phyloP scores from a whole-genome alignment of 2,329 filamentous ascomycete genomes.

The Tolypocladium ophioglossoides region DNA sequence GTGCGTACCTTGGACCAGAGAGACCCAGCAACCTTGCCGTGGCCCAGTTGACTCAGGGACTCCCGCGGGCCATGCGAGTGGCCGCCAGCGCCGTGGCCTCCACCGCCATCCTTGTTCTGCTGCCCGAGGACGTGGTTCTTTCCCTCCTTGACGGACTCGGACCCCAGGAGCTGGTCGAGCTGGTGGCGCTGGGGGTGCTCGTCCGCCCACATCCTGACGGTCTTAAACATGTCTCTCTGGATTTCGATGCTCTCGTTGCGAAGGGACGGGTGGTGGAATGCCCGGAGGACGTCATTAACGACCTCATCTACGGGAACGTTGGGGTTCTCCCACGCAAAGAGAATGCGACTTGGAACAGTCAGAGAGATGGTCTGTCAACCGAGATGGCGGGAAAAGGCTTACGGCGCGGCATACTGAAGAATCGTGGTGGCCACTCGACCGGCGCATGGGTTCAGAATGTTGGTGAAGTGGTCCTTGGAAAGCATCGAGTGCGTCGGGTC shows the following conservation, averaged over 20 bases:
- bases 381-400: constrained; percentile 18
- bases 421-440: constrained; percentile 64
- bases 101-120: constrained; percentile 16
- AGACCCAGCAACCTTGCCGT: constrained; percentile 47
- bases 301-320: constrained; percentile 76
- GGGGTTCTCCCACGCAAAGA: constrained; percentile 90
- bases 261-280: constrained; percentile 85
- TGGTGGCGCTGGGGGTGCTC: constrained; percentile 55
- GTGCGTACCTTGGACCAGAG: constrained; percentile 52
- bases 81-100: constrained; percentile 16
- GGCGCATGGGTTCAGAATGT: constrained; percentile 67
- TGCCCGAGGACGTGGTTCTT: constrained; percentile 60
- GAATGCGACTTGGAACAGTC: constrained; percentile 45
- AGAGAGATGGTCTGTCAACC: neutral
- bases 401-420: constrained; percentile 78
- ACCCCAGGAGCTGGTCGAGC: constrained; percentile 66
- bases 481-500: constrained; percentile 77
- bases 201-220: constrained; percentile 72
- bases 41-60: constrained; percentile 33
- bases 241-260: constrained; percentile 68
- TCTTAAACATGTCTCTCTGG: constrained; percentile 80
- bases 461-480: constrained; percentile 77
- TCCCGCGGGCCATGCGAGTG: constrained; percentile 33
- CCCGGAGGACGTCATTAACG: constrained; percentile 65
- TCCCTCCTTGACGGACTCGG: constrained; percentile 71